Evolutionary conservation across 768 basidiomycete species (phyloP).

Genomic region (Coprinopsis marcescibilis): DNA sequence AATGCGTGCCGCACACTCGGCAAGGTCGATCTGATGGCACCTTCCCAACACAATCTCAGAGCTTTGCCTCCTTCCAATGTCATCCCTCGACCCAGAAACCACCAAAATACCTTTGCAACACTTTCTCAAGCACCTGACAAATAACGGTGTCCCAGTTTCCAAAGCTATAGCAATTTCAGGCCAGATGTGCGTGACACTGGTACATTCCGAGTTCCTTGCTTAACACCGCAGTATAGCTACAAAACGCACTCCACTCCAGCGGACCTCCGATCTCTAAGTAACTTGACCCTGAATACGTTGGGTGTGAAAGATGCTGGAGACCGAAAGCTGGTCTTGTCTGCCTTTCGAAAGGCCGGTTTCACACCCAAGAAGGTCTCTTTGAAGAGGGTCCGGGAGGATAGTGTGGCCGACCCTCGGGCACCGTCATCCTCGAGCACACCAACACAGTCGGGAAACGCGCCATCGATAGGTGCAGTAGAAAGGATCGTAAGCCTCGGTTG

Average conservation of each 20-base stretch:
- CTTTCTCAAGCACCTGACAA: slow-evolving; percentile 63
- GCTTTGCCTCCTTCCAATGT: too few species aligned
- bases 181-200: slow-evolving; percentile 58
- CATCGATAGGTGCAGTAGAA: too few species aligned
- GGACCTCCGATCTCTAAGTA: slow-evolving; percentile 51
- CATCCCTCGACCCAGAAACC: slow-evolving; percentile 19
- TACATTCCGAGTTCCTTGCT: too few species aligned
- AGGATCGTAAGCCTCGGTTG: slow-evolving; percentile 21
- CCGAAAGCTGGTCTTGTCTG: slow-evolving; percentile 51
- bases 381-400: slow-evolving; percentile 18
- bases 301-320: slow-evolving; percentile 64
- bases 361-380: slow-evolving; percentile 23
- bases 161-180: slow-evolving; percentile 67
- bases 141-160: slow-evolving; percentile 47
- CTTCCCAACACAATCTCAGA: too few species aligned
- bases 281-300: slow-evolving; percentile 48
- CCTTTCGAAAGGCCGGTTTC: slow-evolving; percentile 64
- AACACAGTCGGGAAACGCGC: too few species aligned
- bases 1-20: too few species aligned
- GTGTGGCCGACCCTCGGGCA: slow-evolving; percentile 13
- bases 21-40: too few species aligned
- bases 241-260: slow-evolving; percentile 61
- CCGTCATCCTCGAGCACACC: too few species aligned
- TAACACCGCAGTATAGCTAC: slow-evolving; percentile 40
- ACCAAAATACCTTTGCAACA: slow-evolving; percentile 54